A percentile compares a stretch with the other conserved stretches of the same genome.
Evolutionary conservation across 306 rosid species (phyloP).

Genomic region (Casuarina cunninghamiana): DNA sequence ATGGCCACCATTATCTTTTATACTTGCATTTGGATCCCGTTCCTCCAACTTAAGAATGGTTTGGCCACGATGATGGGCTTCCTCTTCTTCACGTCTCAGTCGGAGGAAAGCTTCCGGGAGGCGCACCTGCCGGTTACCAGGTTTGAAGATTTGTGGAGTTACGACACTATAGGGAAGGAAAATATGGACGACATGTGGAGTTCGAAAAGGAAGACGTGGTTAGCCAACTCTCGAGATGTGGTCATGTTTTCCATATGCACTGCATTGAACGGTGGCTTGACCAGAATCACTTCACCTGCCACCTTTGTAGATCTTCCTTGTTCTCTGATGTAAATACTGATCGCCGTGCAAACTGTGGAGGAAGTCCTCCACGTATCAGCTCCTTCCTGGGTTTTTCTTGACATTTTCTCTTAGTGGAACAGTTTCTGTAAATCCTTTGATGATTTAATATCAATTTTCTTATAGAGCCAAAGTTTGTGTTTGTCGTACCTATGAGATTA

Average conservation of each 20-base stretch:
- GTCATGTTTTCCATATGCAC: constrained; percentile 61
- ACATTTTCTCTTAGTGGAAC: neutral
- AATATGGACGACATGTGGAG: constrained; percentile 44
- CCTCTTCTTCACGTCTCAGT: neutral
- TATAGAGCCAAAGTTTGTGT: neutral
- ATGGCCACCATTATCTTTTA: constrained; percentile 52
- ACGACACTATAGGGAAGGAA: neutral
- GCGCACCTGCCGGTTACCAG: constrained; percentile 35
- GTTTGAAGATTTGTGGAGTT: constrained; percentile 41
- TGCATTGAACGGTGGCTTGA: constrained; percentile 76
- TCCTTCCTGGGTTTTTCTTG: constrained; percentile 27
- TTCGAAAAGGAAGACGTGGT: constrained; percentile 61
- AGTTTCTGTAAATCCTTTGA: neutral
- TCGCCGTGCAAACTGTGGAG: constrained; percentile 21
- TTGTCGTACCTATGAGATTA: neutral
- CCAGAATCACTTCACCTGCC: constrained; percentile 62
- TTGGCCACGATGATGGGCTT: constrained; percentile 21
- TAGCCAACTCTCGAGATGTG: constrained; percentile 50
- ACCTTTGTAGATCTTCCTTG: constrained; percentile 69
- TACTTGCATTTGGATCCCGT: constrained; percentile 69
- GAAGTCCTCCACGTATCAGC: neutral
- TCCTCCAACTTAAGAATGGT: constrained; percentile 41
- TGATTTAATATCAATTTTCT: too few species aligned
- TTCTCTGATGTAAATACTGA: constrained; percentile 15
- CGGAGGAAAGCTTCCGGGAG: constrained; percentile 8